Percentiles rank a stretch among this genome's conserved stretches.
phyloP scores from a whole-genome alignment of 2,329 filamentous ascomycete species.

The Fusarium coffeatum region DNA sequence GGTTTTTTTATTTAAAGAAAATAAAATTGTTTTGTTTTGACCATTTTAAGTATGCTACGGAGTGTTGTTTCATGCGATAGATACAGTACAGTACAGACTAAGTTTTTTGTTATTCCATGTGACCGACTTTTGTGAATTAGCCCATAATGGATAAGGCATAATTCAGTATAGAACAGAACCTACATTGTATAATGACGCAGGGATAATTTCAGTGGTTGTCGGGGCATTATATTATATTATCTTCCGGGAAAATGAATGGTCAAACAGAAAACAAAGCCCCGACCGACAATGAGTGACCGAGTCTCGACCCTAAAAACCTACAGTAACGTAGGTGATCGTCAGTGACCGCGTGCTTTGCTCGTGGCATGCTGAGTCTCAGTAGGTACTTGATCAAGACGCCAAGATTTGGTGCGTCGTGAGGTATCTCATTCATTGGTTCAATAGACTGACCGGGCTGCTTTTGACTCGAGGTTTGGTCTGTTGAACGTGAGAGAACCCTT shows the following conservation, averaged over 20 bases:
- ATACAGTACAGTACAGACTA: background rate
- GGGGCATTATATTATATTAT: conserved; percentile 7
- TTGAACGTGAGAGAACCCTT: conserved; percentile 30
- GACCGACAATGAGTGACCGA: background rate
- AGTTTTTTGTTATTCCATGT: background rate
- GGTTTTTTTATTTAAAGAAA: conserved; percentile 9
- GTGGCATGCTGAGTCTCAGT: conserved; percentile 31
- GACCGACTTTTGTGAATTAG: background rate
- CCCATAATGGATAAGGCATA: background rate
- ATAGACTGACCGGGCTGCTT: background rate
- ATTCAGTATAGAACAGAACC: background rate
- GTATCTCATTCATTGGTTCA: conserved; percentile 7
- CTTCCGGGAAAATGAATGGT: conserved; percentile 27
- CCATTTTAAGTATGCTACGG: background rate
- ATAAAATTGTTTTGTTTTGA: conserved; percentile 16
- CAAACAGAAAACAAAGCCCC: conserved; percentile 16
- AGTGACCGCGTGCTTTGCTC: conserved; percentile 32
- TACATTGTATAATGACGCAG: conserved; percentile 7
- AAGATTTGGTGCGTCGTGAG: conserved; percentile 18
- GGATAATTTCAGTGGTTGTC: conserved; percentile 11
- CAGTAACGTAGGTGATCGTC: conserved; percentile 16
- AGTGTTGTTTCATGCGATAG: background rate
- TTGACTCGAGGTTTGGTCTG: conserved; percentile 27
- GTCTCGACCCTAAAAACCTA: background rate
- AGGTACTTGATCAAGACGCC: conserved; percentile 18